Evolutionary conservation across 2,329 filamentous ascomycete species (phyloP), one percentile per base, ranked within the genome.

Genomic region (Fusarium sp.): DNA sequence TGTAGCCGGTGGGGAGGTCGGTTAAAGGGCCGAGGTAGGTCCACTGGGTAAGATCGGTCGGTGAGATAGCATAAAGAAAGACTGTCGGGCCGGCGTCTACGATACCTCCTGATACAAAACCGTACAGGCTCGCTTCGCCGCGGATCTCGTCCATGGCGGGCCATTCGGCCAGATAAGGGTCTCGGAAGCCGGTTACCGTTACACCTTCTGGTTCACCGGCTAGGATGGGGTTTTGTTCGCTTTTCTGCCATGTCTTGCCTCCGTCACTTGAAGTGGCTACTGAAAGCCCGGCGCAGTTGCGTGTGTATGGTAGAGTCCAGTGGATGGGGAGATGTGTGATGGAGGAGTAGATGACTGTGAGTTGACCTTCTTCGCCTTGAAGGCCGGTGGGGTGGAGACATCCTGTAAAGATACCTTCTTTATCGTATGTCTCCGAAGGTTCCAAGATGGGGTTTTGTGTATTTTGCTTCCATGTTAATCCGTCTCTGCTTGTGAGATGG

Each of bases 391-490:
- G 82, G 64, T 83, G 81, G 6, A 81, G 80, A 40, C 83, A 85
- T 5, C 86, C 86, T 7, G 82, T 85, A 73, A 87, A 87, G 32
- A 87, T 83, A 1, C 85, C 85, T 14, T 86, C 77, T 3, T 82
- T 79, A 59, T 87, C 83, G 70, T 87, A 87, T 10, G 77, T 76
- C 42, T 78, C 78, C 76, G 57, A 70, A 0, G 80, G 81, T 16
- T 78, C 78, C 23, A 59, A 78, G 69, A 66, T 80, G 48, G 59
- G 84, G 72, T 55, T 57, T 8, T 60, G 45, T 37, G 81, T 75
- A 25, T 76, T 78, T 34, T 80, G 78, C 65, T 82, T 69, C 85
- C 85, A 87, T 16, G 79, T 82, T 18, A 82, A 73, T 4, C 72
- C 69, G 27, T 79, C 75, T 25, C 45, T 63, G 57, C 83, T 86